phyloP scores from a whole-genome alignment of 805 yeast species.

The Ogataea chonburiensis region DNA sequence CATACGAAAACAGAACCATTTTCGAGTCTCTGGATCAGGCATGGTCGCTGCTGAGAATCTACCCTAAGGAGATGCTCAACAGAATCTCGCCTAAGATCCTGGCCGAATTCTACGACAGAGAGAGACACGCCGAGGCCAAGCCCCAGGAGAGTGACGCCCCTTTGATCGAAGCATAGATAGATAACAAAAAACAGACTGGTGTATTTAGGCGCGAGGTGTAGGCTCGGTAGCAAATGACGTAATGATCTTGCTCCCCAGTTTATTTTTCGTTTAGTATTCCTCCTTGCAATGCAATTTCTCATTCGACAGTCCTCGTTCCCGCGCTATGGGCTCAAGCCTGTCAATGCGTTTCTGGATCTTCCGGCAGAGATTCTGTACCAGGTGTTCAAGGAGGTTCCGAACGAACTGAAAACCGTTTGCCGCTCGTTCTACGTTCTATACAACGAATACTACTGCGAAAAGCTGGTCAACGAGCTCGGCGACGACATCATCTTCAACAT shows the following conservation, averaged over 20 bases:
- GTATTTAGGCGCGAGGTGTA: constrained; percentile 7
- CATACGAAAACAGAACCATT: constrained; percentile 92
- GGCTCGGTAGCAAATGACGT: too few relatives aligned
- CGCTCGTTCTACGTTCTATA: constrained; percentile 43
- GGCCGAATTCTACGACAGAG: constrained; percentile 92
- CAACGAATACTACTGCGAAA: constrained; percentile 47
- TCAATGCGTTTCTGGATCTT: constrained; percentile 24
- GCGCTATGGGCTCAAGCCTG: constrained; percentile 13
- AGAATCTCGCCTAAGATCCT: constrained; percentile 97
- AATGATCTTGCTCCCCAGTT: constrained; percentile 2
- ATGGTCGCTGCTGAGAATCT: constrained; percentile 96
- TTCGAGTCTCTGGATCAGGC: constrained; percentile 97
- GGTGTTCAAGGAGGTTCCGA: constrained; percentile 30
- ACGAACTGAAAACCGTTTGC: constrained; percentile 32
- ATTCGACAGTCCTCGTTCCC: constrained; percentile 17
- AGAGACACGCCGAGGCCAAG: constrained; percentile 54
- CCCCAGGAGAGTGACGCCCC: constrained; percentile 24
- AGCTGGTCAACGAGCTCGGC: constrained; percentile 34
- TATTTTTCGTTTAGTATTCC: background rate
- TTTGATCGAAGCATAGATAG: constrained; percentile 24
- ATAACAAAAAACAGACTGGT: background rate
- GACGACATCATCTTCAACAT: constrained; percentile 24
- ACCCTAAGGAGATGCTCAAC: constrained; percentile 98
- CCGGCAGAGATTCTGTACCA: constrained; percentile 31
- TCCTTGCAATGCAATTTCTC: constrained; percentile 13